A percentile compares a stretch with the other conserved stretches of the same genome.
phyloP scores from a whole-genome alignment of 179 eudicot species.

The Spergularia azorica region DNA sequence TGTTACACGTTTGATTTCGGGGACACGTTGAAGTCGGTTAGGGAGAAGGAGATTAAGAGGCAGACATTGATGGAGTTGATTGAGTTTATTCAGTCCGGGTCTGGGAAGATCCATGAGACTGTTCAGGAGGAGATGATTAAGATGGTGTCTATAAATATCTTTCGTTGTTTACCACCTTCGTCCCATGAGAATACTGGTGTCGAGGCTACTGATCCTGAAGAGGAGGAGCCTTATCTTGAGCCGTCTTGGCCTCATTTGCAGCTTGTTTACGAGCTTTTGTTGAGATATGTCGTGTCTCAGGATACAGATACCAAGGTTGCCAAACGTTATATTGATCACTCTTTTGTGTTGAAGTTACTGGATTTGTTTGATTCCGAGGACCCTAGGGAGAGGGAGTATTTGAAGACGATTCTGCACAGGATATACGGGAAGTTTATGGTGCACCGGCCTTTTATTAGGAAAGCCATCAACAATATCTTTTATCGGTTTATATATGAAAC shows the following conservation, averaged over 20 bases:
- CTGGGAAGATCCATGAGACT: constrained; percentile 51
- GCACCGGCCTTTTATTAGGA: constrained; percentile 71
- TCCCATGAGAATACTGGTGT: constrained; percentile 56
- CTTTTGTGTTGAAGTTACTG: constrained; percentile 59
- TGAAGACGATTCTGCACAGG: constrained; percentile 64
- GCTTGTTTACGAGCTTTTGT: constrained; percentile 64
- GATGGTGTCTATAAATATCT: constrained; percentile 65
- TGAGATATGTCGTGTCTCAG: constrained; percentile 61
- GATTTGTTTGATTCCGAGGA: constrained; percentile 75
- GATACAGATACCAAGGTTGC: constrained; percentile 69
- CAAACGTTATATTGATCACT: constrained; percentile 66
- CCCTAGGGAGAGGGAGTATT: constrained; percentile 67
- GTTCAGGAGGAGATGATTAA: constrained; percentile 64
- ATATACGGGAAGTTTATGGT: constrained; percentile 76
- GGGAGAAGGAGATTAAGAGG: constrained; percentile 70
- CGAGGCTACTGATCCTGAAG: constrained; percentile 59
- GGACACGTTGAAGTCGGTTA: constrained; percentile 51
- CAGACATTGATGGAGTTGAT: constrained; percentile 56
- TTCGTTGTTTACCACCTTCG: constrained; percentile 59
- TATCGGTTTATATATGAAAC: constrained; percentile 65
- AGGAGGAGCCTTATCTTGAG: constrained; percentile 64
- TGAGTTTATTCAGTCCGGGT: constrained; percentile 57
- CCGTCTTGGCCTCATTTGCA: constrained; percentile 75
- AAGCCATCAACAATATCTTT: constrained; percentile 64
- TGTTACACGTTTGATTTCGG: constrained; percentile 54